Percentiles rank a stretch among this genome's conserved stretches.
phyloP scores from a whole-genome alignment of 2,329 filamentous ascomycete genomes.

The Didymella exigua region DNA sequence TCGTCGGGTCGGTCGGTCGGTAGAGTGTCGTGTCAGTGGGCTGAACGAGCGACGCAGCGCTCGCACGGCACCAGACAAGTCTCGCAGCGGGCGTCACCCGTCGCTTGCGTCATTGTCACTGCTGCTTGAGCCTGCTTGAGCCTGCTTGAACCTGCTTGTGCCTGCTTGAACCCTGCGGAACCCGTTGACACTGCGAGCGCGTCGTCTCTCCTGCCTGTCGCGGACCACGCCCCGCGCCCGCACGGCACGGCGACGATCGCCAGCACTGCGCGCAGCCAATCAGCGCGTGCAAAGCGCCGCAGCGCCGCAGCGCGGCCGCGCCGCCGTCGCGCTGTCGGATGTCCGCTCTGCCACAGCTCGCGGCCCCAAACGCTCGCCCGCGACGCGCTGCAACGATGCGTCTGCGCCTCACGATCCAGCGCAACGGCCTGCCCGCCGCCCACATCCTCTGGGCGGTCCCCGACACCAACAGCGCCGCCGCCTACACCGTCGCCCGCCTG shows the following conservation, averaged over 20 bases:
- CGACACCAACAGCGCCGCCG: conserved; percentile 37
- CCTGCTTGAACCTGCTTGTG: no score
- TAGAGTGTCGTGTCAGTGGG: background rate
- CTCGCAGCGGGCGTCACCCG: background rate
- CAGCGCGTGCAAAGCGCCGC: background rate
- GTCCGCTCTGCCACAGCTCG: conserved; percentile 20
- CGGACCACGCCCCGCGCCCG: conserved; percentile 13
- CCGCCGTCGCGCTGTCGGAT: no score
- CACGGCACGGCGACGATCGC: no score
- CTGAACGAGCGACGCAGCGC: background rate
- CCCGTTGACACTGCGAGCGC: conserved; percentile 1
- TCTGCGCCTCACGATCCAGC: conserved; percentile 45
- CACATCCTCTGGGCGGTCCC: conserved; percentile 49
- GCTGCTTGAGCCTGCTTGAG: no score
- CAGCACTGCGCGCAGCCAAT: no score
- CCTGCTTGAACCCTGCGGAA: no score
- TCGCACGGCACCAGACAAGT: background rate
- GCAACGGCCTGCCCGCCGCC: conserved; percentile 43
- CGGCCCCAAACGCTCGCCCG: conserved; percentile 1
- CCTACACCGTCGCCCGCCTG: conserved; percentile 72
- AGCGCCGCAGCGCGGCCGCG: no score
- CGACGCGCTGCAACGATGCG: conserved; percentile 37
- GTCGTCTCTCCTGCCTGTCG: conserved; percentile 7
- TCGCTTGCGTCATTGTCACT: background rate
- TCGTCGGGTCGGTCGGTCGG: no score